phyloP scores from a whole-genome alignment of 441 rosid species.

The Eruca vesicaria region DNA sequence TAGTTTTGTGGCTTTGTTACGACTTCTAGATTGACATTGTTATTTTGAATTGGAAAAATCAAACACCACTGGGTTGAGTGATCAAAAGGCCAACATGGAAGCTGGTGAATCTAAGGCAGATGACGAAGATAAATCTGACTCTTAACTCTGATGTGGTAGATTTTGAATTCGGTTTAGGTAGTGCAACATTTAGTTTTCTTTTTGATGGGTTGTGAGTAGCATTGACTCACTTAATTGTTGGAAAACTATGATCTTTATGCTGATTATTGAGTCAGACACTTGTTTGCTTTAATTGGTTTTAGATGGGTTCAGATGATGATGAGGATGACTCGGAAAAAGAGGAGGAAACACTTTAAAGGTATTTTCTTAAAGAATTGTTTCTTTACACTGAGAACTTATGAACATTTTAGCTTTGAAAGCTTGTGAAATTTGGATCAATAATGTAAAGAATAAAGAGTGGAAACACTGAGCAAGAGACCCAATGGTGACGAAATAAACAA shows the following conservation, averaged over 20 bases:
- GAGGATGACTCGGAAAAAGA: constrained; percentile 33
- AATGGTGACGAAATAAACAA: constrained; percentile 20
- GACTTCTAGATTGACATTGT: not conserved
- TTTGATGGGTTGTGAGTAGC: not conserved
- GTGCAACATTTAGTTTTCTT: not conserved
- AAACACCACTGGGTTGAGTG: not conserved
- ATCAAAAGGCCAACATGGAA: not conserved
- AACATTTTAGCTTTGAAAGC: not conserved
- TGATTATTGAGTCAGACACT: not conserved
- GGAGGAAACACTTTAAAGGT: constrained; percentile 42
- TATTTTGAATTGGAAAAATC: not conserved
- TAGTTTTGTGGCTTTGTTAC: not conserved
- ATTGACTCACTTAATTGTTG: not conserved
- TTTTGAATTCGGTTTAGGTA: not conserved
- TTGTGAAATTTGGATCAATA: not conserved
- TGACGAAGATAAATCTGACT: constrained; percentile 21
- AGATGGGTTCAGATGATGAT: constrained; percentile 27
- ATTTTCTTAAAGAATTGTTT: not conserved
- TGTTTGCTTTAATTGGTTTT: not conserved
- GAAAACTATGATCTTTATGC: not conserved
- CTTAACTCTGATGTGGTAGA: constrained; percentile 35
- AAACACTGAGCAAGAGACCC: constrained; percentile 17
- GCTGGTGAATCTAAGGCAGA: constrained; percentile 8
- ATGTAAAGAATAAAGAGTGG: not conserved
- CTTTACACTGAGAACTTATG: not conserved